Evolutionary conservation across 2,329 filamentous ascomycete genomes (phyloP), one percentile per base, ranked within the genome.

Genomic region (Samsoniella hepiali): DNA sequence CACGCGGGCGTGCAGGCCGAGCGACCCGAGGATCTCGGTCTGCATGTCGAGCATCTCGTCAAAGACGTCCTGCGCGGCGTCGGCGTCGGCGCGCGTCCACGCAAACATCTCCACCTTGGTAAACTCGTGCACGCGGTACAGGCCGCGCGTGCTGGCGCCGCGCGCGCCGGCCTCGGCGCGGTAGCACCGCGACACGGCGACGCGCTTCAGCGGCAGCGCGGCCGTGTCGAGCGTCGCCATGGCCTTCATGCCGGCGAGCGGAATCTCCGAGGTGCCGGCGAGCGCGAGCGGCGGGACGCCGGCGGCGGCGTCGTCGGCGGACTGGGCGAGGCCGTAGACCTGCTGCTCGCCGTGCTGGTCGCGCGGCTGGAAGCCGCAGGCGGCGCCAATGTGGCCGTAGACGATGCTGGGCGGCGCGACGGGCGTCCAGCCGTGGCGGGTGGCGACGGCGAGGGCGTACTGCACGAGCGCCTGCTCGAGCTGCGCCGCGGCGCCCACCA

Each of bases 21-120:
- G 86, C 0, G 85, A 84, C 2, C 81, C 80, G 13, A 98, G 80
- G 62, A 99, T 93, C 72, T 95, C 90, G 2, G 85, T 90, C 77
- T 99, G 95, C 60, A 97, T 89, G 65, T 86, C 84, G 58, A 97
- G 79, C 81, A 99, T 92, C 76, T 97, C 93, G 58, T 91, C 81
- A 74, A 97, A 97, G 13, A 94, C 70, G 0, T 83, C 78, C 8
- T 82, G 78, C 0, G 86, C 79, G 47, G 75, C 72, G 38, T 71
- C 73, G 2, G 70, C 63, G 60, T 86, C 81, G 1, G 91, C 86
- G 58, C 49, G 70, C 5, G 91, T 90, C 95, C 95, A 99, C 0
- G 90, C 93, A 73, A 99, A 98, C 82, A 99, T 88, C 76, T 99
- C 95, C 0, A 99, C 94, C 75, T 99, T 99, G 34, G 93, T 97